Evolutionary conservation across 139 green algal genomes (phyloP).

Genomic region (Chlamydomonas sphaeroides): DNA sequence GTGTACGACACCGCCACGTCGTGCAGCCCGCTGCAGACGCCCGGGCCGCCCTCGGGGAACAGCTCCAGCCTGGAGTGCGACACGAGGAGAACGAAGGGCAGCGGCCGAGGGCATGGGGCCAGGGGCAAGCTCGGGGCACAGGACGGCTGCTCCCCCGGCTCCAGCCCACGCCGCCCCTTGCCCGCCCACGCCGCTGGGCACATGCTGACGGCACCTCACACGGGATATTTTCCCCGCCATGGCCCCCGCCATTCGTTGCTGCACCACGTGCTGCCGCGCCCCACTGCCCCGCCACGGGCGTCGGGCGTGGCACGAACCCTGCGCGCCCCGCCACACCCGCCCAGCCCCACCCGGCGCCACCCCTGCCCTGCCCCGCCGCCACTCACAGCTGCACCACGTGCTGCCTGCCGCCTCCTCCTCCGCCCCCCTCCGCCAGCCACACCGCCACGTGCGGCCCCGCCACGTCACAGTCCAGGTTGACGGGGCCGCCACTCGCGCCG

Average conservation of each 20-base stretch:
- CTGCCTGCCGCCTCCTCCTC: neutral
- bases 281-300: no score
- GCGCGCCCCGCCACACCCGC: neutral
- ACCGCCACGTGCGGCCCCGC: slow-evolving; percentile 12
- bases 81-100: no score
- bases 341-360: neutral
- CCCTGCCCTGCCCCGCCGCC: neutral
- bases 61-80: slow-evolving; percentile 32
- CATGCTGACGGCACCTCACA: no score
- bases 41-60: slow-evolving; percentile 16
- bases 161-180: no score
- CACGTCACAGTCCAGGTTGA: slow-evolving; percentile 29
- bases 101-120: no score
- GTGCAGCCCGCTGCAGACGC: neutral
- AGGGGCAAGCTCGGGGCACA: no score
- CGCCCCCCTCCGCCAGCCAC: slow-evolving; percentile 19
- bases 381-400: slow-evolving; percentile 40
- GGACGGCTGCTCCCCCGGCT: no score
- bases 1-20: slow-evolving; percentile 1
- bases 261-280: no score
- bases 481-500: no score
- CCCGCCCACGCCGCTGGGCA: no score
- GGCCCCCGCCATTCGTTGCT: no score
- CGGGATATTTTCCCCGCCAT: no score
- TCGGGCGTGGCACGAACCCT: neutral